Evolutionary conservation across 1,284 basidiomycete genomes (phyloP).

Genomic region (Ustilago lituana): DNA sequence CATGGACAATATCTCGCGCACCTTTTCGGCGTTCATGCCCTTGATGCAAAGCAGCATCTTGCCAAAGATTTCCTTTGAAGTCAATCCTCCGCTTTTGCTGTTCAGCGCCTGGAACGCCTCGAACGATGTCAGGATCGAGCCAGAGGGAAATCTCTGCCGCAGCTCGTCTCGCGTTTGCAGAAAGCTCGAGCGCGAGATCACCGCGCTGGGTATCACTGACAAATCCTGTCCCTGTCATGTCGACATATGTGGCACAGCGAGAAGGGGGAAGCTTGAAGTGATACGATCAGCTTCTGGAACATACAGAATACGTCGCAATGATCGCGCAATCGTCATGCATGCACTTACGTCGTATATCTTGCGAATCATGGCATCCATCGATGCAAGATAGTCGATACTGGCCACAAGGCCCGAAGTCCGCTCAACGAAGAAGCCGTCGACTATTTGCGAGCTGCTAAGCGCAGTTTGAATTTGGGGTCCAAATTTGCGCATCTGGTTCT

Average conservation of each 20-base stretch:
- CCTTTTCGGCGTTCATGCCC: slow-evolving; percentile 71
- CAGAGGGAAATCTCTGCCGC: slow-evolving; percentile 58
- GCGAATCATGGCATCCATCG: slow-evolving; percentile 70
- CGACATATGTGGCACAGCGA: no score
- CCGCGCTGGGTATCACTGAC: slow-evolving; percentile 69
- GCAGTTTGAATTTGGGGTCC: slow-evolving; percentile 67
- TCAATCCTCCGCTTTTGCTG: slow-evolving; percentile 69
- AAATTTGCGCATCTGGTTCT: slow-evolving; percentile 59
- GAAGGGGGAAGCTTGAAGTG: no score
- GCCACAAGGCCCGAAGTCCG: slow-evolving; percentile 70
- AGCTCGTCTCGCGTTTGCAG: slow-evolving; percentile 67
- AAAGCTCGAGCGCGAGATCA: slow-evolving; percentile 67
- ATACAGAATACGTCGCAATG: no score
- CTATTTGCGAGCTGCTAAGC: slow-evolving; percentile 71
- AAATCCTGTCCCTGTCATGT: slow-evolving; percentile 60
- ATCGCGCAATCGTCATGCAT: no score
- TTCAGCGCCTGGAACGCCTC: slow-evolving; percentile 70
- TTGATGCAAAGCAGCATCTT: slow-evolving; percentile 71
- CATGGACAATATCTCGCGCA: slow-evolving; percentile 69
- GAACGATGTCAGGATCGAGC: slow-evolving; percentile 69
- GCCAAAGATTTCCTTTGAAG: slow-evolving; percentile 70
- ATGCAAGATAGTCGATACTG: slow-evolving; percentile 71
- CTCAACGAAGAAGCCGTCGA: slow-evolving; percentile 72
- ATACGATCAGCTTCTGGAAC: no score
- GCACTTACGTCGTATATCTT: slow-evolving; percentile 66